Evolutionary conservation across 2,329 filamentous ascomycete species (phyloP), one percentile per base, ranked within the genome.

Genomic region (Fusarium sp.): DNA sequence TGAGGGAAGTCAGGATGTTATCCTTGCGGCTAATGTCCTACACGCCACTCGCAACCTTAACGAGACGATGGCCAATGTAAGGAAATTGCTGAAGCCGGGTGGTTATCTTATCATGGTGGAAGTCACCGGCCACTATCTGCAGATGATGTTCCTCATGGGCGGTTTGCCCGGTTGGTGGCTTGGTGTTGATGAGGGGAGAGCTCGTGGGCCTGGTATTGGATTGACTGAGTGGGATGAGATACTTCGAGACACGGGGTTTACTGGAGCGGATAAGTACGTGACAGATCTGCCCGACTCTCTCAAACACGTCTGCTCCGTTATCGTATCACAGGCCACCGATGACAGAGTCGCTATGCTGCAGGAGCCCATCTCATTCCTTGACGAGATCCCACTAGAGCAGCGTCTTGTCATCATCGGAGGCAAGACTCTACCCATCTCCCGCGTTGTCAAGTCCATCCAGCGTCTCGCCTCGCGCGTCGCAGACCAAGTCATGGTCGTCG

Each of bases 111-210:
- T 55, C 6, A 55, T 58, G 20, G 40, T 54, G 5, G 49, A 58
- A 19, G 50, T 39, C 0, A 54, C 50, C 0, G 41, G 40, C 1
- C 20, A 40, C 3, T 58, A 54, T 7, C 26, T 45, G 0, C 53
- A 50, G 14, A 50, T 50, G 55, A 46, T 41, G 55, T 46, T 59
- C 11, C 32, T 59, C 1, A 51, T 62, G 44, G 55, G 54, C 1
- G 47, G 35, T 13, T 5, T 62, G 17, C 41, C 54, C 3, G 58
- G 58, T 7, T 62, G 54, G 58, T 62, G 54, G 58, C 54, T 62
- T 8, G 58, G 58, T 6, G 35, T 28, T 4, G 54, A 62, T 14
- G 54, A 62, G 15, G 58, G 58, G 3, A 39, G 58, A 6, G n/a
- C 20, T 14, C 32, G 17, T 14, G 43, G 40, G 10, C 54, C 47